Evolutionary conservation across 208 protist genomes (phyloP).

Genomic region (Phytomonas francai): DNA sequence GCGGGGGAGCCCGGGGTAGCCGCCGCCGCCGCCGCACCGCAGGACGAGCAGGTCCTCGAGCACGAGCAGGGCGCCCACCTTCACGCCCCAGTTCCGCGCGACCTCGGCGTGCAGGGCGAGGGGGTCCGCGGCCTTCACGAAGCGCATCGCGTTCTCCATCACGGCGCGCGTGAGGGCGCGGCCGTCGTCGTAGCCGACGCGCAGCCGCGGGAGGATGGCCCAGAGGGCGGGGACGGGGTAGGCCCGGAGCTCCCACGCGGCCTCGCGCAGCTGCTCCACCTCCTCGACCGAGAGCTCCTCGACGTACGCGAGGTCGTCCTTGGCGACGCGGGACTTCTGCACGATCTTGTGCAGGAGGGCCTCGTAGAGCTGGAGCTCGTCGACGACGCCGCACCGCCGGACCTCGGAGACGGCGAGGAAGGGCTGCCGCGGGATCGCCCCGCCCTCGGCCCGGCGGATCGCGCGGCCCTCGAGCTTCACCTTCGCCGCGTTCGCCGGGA

Average conservation of each 20-base stretch:
- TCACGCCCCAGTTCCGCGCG: slow-evolving; percentile 74
- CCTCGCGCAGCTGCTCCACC: slow-evolving; percentile 67
- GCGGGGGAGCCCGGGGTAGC: slow-evolving; percentile 59
- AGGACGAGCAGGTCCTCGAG: slow-evolving; percentile 58
- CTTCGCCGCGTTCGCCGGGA: slow-evolving; percentile 62
- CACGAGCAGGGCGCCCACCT: slow-evolving; percentile 60
- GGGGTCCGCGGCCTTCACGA: slow-evolving; percentile 37
- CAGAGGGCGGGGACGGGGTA: slow-evolving; percentile 42
- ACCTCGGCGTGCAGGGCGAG: slow-evolving; percentile 65
- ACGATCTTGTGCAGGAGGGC: slow-evolving; percentile 24
- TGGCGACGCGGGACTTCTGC: slow-evolving; percentile 25
- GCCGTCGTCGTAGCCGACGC: slow-evolving; percentile 55
- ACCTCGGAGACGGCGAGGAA: slow-evolving; percentile 53
- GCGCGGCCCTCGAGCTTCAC: slow-evolving; percentile 68
- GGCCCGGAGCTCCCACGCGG: slow-evolving; percentile 32
- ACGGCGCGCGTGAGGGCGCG: slow-evolving; percentile 60
- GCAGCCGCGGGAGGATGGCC: slow-evolving; percentile 28
- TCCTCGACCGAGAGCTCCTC: slow-evolving; percentile 68
- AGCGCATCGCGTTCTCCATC: slow-evolving; percentile 48
- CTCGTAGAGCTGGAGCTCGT: slow-evolving; percentile 68
- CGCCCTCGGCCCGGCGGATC: slow-evolving; percentile 28
- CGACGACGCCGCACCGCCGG: slow-evolving; percentile 49
- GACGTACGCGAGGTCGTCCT: slow-evolving; percentile 29
- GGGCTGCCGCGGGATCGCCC: slow-evolving; percentile 50
- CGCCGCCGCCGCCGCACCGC: slow-evolving; percentile 33